These are phyloP conservation scores for Tolypocladium pustulatum DNA, from an alignment of 2,329 filamentous ascomycete species.

Conservation along the genomic window DNA sequence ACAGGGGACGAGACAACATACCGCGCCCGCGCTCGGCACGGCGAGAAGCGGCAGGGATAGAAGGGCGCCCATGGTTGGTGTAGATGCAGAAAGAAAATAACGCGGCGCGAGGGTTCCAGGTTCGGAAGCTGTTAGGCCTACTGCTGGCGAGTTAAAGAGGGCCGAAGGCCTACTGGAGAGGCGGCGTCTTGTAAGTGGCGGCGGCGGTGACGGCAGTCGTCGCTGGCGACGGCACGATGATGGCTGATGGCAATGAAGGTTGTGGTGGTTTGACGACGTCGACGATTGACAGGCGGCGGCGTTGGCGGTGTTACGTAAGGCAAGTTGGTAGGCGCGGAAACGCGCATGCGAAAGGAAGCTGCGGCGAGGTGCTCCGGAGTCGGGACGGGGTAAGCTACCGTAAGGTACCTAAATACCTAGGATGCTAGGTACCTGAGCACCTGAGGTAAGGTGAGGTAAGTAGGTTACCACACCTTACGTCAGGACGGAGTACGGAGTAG, in stretches of 20 bases:
- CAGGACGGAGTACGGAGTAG: too few relatives aligned
- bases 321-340: background rate
- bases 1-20: conserved; percentile 36
- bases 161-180: background rate
- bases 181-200: background rate
- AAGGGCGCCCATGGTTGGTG: conserved; percentile 67
- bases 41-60: conserved; percentile 84
- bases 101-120: background rate
- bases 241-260: background rate
- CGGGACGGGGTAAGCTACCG: background rate
- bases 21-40: conserved; percentile 74
- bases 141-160: background rate
- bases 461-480: too few relatives aligned
- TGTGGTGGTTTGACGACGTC: background rate
- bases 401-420: background rate
- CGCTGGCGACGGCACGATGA: background rate
- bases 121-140: background rate
- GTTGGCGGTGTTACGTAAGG: background rate
- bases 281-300: background rate
- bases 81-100: background rate
- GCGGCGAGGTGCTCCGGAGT: background rate
- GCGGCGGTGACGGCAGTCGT: background rate
- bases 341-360: background rate
- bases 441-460: too few relatives aligned
- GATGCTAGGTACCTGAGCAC: too few relatives aligned